These are phyloP conservation scores for Rhodosporidiobolus sp. DNA, from an alignment of 768 basidiomycete species.

Conservation along the genomic window DNA sequence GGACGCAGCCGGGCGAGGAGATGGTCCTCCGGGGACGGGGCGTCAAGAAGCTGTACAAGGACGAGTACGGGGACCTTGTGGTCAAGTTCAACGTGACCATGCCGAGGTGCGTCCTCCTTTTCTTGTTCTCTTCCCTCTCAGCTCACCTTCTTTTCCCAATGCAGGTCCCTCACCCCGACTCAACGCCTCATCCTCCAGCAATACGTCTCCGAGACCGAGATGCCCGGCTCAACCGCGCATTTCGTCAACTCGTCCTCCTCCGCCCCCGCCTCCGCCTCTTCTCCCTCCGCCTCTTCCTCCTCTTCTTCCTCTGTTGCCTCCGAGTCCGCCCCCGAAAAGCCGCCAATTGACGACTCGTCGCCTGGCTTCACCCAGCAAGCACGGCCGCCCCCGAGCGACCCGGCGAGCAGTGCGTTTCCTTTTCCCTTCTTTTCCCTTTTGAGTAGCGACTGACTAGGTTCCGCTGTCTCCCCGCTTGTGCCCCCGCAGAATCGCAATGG, in stretches of 20 bases:
- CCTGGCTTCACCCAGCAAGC: slow-evolving; percentile 33
- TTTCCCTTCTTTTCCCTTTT: not conserved
- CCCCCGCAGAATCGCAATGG: slow-evolving; percentile 23
- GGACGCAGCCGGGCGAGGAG: slow-evolving; percentile 95
- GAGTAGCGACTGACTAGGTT: not conserved
- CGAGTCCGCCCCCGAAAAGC: not conserved
- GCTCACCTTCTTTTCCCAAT: not conserved
- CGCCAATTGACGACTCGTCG: slow-evolving; percentile 1
- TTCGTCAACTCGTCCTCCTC: not conserved
- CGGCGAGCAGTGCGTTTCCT: slow-evolving; percentile 3
- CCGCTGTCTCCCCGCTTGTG: no score
- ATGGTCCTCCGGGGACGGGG: slow-evolving; percentile 89
- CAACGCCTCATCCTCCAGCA: slow-evolving; percentile 84
- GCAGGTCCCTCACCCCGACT: slow-evolving; percentile 72
- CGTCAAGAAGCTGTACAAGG: slow-evolving; percentile 64
- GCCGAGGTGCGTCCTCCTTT: slow-evolving; percentile 66
- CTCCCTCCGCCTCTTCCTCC: not conserved
- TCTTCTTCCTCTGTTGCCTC: not conserved
- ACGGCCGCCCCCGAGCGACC: slow-evolving; percentile 23
- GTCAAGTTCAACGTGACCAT: slow-evolving; percentile 82
- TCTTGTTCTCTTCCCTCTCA: not conserved
- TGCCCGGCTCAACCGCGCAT: slow-evolving; percentile 33
- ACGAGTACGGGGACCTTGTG: slow-evolving; percentile 76
- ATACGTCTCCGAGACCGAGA: slow-evolving; percentile 70
- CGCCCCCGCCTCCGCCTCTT: not conserved